Evolutionary conservation across 257 asterid genomes (phyloP).

Genomic region (Eucommia ulmoides): DNA sequence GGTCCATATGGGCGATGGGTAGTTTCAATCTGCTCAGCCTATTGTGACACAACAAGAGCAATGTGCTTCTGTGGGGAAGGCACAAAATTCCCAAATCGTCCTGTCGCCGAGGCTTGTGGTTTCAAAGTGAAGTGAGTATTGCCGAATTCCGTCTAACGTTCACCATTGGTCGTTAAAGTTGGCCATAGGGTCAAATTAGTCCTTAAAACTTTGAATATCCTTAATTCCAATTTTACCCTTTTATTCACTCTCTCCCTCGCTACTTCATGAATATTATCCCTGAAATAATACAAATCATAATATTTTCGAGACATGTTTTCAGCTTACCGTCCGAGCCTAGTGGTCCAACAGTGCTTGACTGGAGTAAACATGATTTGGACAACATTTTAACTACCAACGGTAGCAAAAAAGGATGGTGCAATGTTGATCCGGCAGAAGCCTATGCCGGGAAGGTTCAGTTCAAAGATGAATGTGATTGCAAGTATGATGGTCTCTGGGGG

Average conservation of each 20-base stretch:
- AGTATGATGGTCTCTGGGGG: constrained; percentile 88
- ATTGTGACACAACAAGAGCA: constrained; percentile 82
- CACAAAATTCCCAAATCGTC: constrained; percentile 89
- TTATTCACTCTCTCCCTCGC: no score
- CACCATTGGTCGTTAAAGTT: no score
- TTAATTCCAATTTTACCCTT: no score
- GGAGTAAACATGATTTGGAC: constrained; percentile 50
- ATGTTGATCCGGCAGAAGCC: constrained; percentile 76
- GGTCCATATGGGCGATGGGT: constrained; percentile 80
- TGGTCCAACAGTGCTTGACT: constrained; percentile 41
- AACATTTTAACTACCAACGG: constrained; percentile 53
- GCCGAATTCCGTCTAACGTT: no score
- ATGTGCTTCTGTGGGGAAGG: constrained; percentile 99
- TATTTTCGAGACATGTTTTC: constrained; percentile 12
- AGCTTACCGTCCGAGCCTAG: constrained; percentile 68
- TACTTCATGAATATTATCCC: no score
- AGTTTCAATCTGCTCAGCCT: constrained; percentile 77
- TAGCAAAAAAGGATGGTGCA: constrained; percentile 82
- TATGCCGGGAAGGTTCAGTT: constrained; percentile 41
- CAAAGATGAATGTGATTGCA: constrained; percentile 93
- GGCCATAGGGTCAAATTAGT: no score
- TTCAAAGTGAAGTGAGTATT: constrained; percentile 58
- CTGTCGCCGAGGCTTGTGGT: constrained; percentile 80
- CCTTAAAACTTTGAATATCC: no score
- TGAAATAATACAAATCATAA: no score